These are phyloP conservation scores for Pelargonium australe DNA, from an alignment of 441 rosid genomes.

Conservation along the genomic window DNA sequence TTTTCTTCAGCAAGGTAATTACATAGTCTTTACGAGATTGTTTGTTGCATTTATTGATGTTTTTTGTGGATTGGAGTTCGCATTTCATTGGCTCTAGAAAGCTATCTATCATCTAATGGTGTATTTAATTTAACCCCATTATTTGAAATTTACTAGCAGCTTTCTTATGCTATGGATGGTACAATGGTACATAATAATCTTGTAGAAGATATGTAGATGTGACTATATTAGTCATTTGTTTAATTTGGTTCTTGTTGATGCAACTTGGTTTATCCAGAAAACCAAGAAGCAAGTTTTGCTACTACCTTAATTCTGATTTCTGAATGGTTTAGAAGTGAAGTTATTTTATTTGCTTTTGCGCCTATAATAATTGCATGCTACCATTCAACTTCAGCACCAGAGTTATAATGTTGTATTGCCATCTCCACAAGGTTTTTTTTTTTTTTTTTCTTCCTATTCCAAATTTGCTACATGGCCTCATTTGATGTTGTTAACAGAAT, in stretches of 20 bases:
- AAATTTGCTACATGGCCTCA: not conserved
- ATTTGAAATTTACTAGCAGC: not conserved
- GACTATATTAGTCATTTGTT: not conserved
- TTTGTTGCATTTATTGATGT: too few relatives aligned
- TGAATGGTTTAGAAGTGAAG: not conserved
- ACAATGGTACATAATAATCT: not conserved
- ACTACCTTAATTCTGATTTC: not conserved
- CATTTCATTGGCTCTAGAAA: not conserved
- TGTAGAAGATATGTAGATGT: not conserved
- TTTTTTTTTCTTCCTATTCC: not conserved
- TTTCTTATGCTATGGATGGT: not conserved
- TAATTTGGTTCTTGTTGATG: not conserved
- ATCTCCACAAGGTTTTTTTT: not conserved
- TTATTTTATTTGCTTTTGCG: not conserved
- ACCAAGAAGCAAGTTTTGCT: not conserved
- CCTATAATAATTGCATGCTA: not conserved
- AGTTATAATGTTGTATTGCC: not conserved
- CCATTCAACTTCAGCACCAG: not conserved
- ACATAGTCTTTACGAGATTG: not conserved
- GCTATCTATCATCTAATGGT: not conserved
- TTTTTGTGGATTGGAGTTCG: not conserved
- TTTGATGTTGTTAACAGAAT: not conserved
- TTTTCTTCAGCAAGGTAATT: constrained; percentile 79
- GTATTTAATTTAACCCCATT: not conserved
- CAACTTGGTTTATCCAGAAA: not conserved